These are phyloP conservation scores for Wickerhamomyces rabaulensis DNA, from an alignment of 805 yeast genomes.

Conservation along the genomic window DNA sequence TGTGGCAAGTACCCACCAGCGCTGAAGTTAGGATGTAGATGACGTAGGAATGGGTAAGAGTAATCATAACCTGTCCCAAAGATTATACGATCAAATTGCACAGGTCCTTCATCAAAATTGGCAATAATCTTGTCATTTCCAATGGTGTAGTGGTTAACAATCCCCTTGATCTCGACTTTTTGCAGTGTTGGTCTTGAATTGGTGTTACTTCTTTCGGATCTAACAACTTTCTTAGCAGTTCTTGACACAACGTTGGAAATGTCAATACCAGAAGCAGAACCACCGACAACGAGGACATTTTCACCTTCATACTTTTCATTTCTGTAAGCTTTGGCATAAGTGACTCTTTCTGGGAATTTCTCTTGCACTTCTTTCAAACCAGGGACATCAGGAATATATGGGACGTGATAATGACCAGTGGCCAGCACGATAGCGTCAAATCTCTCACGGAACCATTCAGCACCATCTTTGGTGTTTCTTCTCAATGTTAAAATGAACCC, in stretches of 20 bases:
- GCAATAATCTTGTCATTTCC: constrained; percentile 37
- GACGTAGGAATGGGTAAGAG: constrained; percentile 27
- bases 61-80: constrained; percentile 68
- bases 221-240: constrained; percentile 38
- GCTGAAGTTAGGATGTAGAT: constrained; percentile 14
- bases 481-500: constrained; percentile 29
- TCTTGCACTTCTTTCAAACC: constrained; percentile 41
- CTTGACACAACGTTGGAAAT: constrained; percentile 35
- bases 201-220: constrained; percentile 31
- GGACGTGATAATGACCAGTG: constrained; percentile 53
- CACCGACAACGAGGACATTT: constrained; percentile 40
- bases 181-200: constrained; percentile 3
- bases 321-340: constrained; percentile 30
- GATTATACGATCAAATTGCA: constrained; percentile 46
- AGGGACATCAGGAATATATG: constrained; percentile 43
- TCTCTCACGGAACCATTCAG: constrained; percentile 34
- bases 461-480: constrained; percentile 28
- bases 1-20: constrained; percentile 22
- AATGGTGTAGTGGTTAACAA: constrained; percentile 1
- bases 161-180: constrained; percentile 4
- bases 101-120: constrained; percentile 37
- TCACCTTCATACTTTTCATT: constrained; percentile 32
- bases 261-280: constrained; percentile 37
- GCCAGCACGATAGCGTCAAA: constrained; percentile 56
- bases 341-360: constrained; percentile 28